Evolutionary conservation across 352 stramenopile genomes (phyloP).

Genomic region (Blastocystis sp.): DNA sequence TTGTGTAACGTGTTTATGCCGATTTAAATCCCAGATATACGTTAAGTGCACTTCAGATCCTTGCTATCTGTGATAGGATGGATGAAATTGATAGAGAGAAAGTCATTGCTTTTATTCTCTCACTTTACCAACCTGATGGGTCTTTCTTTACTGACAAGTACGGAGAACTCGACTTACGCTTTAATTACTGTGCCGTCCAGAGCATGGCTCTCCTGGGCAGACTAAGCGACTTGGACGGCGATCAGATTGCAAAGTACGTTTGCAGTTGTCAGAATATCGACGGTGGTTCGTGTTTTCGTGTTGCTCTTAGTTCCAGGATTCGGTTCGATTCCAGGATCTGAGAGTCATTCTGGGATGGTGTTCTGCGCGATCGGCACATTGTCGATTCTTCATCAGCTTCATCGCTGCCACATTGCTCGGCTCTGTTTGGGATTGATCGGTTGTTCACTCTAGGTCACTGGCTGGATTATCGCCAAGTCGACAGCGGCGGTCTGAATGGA

Average conservation of each 20-base stretch:
- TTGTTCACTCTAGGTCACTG: slow-evolving; percentile 85
- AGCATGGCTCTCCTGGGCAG: slow-evolving; percentile 83
- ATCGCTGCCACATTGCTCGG: slow-evolving; percentile 67
- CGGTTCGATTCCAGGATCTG: slow-evolving; percentile 78
- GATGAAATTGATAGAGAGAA: slow-evolving; percentile 71
- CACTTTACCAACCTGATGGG: slow-evolving; percentile 73
- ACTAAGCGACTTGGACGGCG: slow-evolving; percentile 78
- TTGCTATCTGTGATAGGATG: slow-evolving; percentile 84
- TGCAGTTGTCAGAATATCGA: slow-evolving; percentile 92
- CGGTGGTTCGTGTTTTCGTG: slow-evolving; percentile 71
- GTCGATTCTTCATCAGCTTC: slow-evolving; percentile 74
- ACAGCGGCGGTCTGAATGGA: slow-evolving; percentile 88
- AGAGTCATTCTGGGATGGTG: slow-evolving; percentile 92
- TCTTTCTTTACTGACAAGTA: slow-evolving; percentile 92
- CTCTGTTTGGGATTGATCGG: slow-evolving; percentile 36
- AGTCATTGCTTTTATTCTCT: slow-evolving; percentile 48
- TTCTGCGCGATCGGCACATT: slow-evolving; percentile 93
- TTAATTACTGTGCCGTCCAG: slow-evolving; percentile 93
- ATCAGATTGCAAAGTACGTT: slow-evolving; percentile 84
- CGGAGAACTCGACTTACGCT: slow-evolving; percentile 95
- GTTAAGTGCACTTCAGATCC: slow-evolving; percentile 88
- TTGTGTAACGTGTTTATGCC: slow-evolving; percentile 76
- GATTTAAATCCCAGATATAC: slow-evolving; percentile 69
- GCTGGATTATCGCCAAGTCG: slow-evolving; percentile 93
- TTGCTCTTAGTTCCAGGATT: slow-evolving; percentile 66